A percentile compares a stretch with the other conserved stretches of the same genome.
Evolutionary conservation across 1,139 yeast genomes (phyloP).

Genomic region (Nakaseomyces sp.): DNA sequence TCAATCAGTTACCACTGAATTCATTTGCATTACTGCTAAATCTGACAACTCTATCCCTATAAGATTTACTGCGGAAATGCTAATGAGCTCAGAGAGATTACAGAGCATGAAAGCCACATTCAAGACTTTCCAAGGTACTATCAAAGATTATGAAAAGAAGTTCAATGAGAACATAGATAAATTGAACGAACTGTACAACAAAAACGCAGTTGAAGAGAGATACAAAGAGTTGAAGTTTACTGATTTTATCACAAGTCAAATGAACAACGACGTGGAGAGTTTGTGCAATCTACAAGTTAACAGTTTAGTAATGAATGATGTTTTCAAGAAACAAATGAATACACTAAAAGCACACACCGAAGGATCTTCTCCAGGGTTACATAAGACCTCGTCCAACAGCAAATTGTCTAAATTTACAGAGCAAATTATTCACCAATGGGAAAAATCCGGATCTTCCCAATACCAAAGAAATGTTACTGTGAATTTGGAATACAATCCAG

Average conservation of each 20-base stretch:
- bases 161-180: conserved; percentile 14
- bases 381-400: conserved; percentile 4
- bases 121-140: conserved; percentile 11
- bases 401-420: conserved; percentile 13
- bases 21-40: conserved; percentile 22
- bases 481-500: conserved; percentile 19
- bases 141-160: conserved; percentile 11
- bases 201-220: conserved; percentile 9
- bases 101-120: conserved; percentile 11
- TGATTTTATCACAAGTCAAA: conserved; percentile 18
- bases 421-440: conserved; percentile 15
- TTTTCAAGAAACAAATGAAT: conserved; percentile 22
- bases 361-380: neutral
- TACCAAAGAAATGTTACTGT: conserved; percentile 16
- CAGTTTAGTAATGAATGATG: conserved; percentile 13
- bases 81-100: conserved; percentile 16
- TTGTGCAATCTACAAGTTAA: conserved; percentile 18
- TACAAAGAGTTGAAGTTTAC: conserved; percentile 18
- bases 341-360: conserved; percentile 12
- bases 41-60: conserved; percentile 31
- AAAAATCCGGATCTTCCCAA: conserved; percentile 11
- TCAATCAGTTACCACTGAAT: conserved; percentile 19
- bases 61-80: conserved; percentile 24
- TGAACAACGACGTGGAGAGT: conserved; percentile 21
- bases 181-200: conserved; percentile 16